Percentiles rank a stretch among this genome's conserved stretches.
Evolutionary conservation across 2,329 filamentous ascomycete species (phyloP).

Genomic region (Fusarium paranaense): DNA sequence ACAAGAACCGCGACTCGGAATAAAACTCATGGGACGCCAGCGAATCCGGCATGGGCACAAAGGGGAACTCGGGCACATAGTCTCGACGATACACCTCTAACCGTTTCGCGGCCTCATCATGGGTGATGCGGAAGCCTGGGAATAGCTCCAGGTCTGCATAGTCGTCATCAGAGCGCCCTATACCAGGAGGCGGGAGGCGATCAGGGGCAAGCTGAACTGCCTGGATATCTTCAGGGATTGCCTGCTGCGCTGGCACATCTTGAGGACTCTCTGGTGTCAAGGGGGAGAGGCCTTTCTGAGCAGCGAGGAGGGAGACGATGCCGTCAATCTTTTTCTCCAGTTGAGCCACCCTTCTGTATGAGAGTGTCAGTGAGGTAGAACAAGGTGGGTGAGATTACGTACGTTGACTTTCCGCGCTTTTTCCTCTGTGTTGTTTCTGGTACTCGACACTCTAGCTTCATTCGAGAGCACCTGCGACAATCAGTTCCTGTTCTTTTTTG

Average conservation of each 20-base stretch:
- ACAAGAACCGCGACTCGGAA: constrained; percentile 49
- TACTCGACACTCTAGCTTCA: constrained; percentile 49
- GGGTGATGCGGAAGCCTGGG: constrained; percentile 50
- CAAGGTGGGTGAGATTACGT: not conserved
- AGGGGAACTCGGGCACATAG: constrained; percentile 52
- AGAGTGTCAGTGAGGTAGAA: not conserved
- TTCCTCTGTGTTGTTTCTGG: constrained; percentile 49
- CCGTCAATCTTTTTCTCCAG: constrained; percentile 56
- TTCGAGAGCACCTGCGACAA: constrained; percentile 47
- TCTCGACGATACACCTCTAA: constrained; percentile 50
- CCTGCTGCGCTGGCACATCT: constrained; percentile 5
- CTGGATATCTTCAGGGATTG: not conserved
- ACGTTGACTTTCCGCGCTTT: constrained; percentile 53
- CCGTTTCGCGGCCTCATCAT: constrained; percentile 47
- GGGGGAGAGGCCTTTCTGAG: constrained; percentile 40
- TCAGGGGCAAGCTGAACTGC: not conserved
- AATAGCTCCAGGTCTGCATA: constrained; percentile 44
- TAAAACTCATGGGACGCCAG: constrained; percentile 48
- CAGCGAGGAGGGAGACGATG: constrained; percentile 52
- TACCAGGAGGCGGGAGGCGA: not conserved
- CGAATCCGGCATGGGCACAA: constrained; percentile 47
- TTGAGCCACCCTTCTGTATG: constrained; percentile 50
- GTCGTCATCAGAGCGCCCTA: not conserved
- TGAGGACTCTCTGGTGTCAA: constrained; percentile 42
- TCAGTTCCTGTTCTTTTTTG: not conserved